phyloP scores from a whole-genome alignment of 2,329 filamentous ascomycete genomes.

The Pseudocercospora ulei region DNA sequence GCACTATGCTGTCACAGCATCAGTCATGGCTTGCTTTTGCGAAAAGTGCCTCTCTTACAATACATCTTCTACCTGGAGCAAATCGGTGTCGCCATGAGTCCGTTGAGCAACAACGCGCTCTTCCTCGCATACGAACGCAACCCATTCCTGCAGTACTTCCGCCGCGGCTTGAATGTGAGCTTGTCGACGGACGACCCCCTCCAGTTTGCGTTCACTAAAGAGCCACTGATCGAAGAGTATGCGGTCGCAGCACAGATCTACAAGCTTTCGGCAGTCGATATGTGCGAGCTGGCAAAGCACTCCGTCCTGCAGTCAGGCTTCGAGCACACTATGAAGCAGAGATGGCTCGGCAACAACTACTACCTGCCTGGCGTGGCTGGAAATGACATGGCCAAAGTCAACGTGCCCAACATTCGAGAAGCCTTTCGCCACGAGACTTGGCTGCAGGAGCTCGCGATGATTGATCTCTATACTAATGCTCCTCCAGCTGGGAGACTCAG shows the following conservation, averaged over 20 bases:
- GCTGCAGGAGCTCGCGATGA: conserved; percentile 71
- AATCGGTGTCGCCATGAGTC: conserved; percentile 99
- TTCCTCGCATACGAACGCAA: conserved; percentile 96
- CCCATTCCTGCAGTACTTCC: conserved; percentile 91
- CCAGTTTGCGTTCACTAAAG: conserved; percentile 97
- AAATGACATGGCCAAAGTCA: conserved; percentile 91
- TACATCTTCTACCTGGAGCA: conserved; percentile 98
- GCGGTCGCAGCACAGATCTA: conserved; percentile 97
- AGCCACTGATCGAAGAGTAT: conserved; percentile 95
- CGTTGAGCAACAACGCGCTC: conserved; percentile 90
- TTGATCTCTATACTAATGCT: conserved; percentile 37
- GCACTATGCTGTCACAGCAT: conserved; percentile 93
- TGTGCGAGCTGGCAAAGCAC: conserved; percentile 96
- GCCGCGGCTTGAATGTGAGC: conserved; percentile 86
- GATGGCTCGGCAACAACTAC: conserved; percentile 78
- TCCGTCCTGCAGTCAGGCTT: conserved; percentile 93
- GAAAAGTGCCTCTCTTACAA: conserved; percentile 88
- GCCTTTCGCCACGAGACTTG: conserved; percentile 83
- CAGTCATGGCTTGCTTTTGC: conserved; percentile 81
- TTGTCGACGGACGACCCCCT: conserved; percentile 93
- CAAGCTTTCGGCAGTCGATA: conserved; percentile 91
- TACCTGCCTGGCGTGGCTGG: conserved; percentile 68
- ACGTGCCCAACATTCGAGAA: conserved; percentile 85
- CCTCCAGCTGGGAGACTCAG: conserved; percentile 20
- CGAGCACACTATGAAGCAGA: conserved; percentile 75